Base-by-base conservation (phyloP, 768 basidiomycete species). In the Termitomyces sp. region DNA sequence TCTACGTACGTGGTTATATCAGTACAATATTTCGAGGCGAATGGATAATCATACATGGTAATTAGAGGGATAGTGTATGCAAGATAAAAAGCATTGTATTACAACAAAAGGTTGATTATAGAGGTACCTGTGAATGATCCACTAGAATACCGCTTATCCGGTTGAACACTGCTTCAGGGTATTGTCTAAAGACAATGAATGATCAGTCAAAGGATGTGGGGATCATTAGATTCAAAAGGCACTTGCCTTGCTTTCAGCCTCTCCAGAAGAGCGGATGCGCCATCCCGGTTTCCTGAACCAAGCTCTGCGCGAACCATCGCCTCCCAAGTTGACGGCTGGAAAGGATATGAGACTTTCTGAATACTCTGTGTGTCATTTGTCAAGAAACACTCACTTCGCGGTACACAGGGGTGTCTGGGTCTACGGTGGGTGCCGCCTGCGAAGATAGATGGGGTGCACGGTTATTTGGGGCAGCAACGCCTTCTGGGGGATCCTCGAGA, bases 221-320 rank as follows among this genome's bases (percentile, higher is more conserved):
- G 4, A 7, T 45, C 27, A 47, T 53, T n/a, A 16, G 3, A 6
- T 36, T 6, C 44, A 41, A 16, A 3, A 55, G 31, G 76, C 3
- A 53, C 83, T 34, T 63, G 89, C 88, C 93, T 82, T 66, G 85
- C 80, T 71, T 83, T 85, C 64, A 95, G 73, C 48, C 92, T 81
- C 56, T 84, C 80, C 33, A 95, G 76, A 0, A 98, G 76, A 3
- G 77, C 81, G 4, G 83, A 49, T 0, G 95, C 96, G 12, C 79
- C 78, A 48, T 86, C 81, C 13, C 85, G 83, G 64, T 92, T 83
- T 13, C 91, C 91, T 53, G 80, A 83, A 20, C 86, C 86, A 12
- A 98, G 78, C 69, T 99, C 97, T 1, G 91, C 91, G 15, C 92
- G 84, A 62, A 99, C 85, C 95, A 99, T 98, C 5, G 85, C 86